Evolutionary conservation across 73 alveolate species (phyloP).

Genomic region (Stentor roeselii): DNA sequence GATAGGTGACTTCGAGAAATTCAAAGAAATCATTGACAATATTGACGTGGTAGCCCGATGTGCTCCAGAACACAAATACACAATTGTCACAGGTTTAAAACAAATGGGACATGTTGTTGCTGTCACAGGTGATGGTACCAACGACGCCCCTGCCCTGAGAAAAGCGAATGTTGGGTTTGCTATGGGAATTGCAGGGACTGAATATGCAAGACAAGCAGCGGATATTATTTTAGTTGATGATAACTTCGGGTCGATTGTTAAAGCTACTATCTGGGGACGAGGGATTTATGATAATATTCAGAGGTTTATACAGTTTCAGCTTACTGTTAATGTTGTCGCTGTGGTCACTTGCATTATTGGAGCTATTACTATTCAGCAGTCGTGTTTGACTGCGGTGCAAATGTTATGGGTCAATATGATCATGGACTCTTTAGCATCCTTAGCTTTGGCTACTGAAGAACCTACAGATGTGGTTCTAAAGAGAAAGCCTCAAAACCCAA

Average conservation of each 20-base stretch:
- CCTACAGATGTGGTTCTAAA: constrained; percentile 73
- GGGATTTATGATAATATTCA: constrained; percentile 67
- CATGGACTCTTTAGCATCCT: too few relatives aligned
- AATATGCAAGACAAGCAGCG: constrained; percentile 51
- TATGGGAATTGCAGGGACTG: constrained; percentile 56
- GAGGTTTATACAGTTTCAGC: constrained; percentile 73
- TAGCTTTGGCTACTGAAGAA: constrained; percentile 89
- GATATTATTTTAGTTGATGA: constrained; percentile 70
- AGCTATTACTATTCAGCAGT: constrained; percentile 34
- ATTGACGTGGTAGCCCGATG: constrained; percentile 61
- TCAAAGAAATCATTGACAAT: constrained; percentile 74
- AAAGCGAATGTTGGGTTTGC: constrained; percentile 64
- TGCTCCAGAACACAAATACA: constrained; percentile 55
- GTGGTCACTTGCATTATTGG: constrained; percentile 55
- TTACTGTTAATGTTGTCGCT: constrained; percentile 71
- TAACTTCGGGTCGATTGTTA: constrained; percentile 67
- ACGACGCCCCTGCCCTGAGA: constrained; percentile 59
- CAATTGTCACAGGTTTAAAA: constrained; percentile 49
- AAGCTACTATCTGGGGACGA: constrained; percentile 76
- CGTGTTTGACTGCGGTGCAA: constrained; percentile 30
- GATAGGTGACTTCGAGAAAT: constrained; percentile 59
- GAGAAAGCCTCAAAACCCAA: constrained; percentile 77
- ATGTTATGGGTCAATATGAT: too few relatives aligned
- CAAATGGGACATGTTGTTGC: constrained; percentile 53
- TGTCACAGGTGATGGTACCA: constrained; percentile 69